Conservation (phyloP, 208 protist species). For the Trypanosoma platydactyli region DNA sequence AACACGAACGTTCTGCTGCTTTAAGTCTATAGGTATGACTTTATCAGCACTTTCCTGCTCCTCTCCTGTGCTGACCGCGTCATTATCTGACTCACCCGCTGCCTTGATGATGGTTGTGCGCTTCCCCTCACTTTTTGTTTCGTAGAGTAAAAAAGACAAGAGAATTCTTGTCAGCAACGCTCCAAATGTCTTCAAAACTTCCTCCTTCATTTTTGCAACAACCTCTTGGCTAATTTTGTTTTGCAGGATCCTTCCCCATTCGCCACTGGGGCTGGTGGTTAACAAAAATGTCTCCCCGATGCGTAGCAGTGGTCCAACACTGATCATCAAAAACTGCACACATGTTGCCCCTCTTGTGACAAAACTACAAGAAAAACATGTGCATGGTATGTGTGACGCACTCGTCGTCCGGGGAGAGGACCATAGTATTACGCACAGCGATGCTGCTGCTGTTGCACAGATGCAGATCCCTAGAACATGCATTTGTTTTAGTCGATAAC, state of each 20-base stretch:
- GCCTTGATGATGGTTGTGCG: too few relatives aligned
- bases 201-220: background rate
- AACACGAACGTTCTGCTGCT: background rate
- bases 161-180: too few relatives aligned
- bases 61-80: too few relatives aligned
- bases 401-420: background rate
- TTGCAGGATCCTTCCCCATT: too few relatives aligned
- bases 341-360: background rate
- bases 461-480: background rate
- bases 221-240: background rate
- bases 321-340: constrained; percentile 4
- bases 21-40: too few relatives aligned
- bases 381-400: background rate
- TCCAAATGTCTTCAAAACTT: too few relatives aligned
- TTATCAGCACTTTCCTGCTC: background rate
- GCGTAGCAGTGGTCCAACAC: constrained; percentile 5
- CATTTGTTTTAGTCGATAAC: background rate
- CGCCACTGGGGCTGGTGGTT: background rate
- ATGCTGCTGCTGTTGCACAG: constrained; percentile 9
- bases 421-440: background rate
- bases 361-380: background rate
- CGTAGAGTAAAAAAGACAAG: background rate
- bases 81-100: too few relatives aligned
- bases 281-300: constrained; percentile 1
- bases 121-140: background rate